Base-by-base conservation (phyloP, 2,329 filamentous ascomycete genomes). In the Sordariomycetes sp. region DNA sequence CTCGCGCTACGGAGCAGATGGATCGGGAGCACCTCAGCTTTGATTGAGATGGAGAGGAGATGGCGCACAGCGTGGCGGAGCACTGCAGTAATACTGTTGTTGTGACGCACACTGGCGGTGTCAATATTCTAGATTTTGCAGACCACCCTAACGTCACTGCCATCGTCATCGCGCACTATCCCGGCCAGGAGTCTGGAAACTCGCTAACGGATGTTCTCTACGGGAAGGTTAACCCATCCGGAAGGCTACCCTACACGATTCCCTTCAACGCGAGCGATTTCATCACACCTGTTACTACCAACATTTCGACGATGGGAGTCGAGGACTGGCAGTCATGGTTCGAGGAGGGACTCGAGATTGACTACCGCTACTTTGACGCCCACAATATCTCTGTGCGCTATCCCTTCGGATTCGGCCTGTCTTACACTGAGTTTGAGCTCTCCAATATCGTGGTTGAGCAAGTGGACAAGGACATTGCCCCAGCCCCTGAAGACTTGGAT, bases 1-100 rank as follows among this genome's bases (percentile, higher is more conserved):
- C 86, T 0, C 85, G 90, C 64, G 77, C 85, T 0, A 86, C 87
- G n/a, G 87, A 91, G 67, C 87, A 88, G 63, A 86, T 78, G 61
- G 77, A 89, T 59, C 76, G 82, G 53, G 72, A 79, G 0, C 76
- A 75, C 8, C 72, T 89, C 48, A 76, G 77, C 7, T 13, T 28
- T 35, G 34, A 53, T 17, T 32, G n/a, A 34, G 24, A 52, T 12
- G 50, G 22, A 20, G 24, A 24, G 15, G 28, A 52, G 20, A 22
- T 86, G 0, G 75, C 86, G 51, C 69, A 68, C 1, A 74, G 78
- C 52, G 81, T 87, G 0, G 83, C 84, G 0, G 68, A 72, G 8
- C 71, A 73, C 24, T 87, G 82, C 67, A 74, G 72, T 60, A 85
- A 81, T 60, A 86, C 84, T 1, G 73, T 87, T 20, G 84, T 86